Base-by-base conservation (phyloP, 139 green algal genomes). In the Chlamydomonas sp. region DNA sequence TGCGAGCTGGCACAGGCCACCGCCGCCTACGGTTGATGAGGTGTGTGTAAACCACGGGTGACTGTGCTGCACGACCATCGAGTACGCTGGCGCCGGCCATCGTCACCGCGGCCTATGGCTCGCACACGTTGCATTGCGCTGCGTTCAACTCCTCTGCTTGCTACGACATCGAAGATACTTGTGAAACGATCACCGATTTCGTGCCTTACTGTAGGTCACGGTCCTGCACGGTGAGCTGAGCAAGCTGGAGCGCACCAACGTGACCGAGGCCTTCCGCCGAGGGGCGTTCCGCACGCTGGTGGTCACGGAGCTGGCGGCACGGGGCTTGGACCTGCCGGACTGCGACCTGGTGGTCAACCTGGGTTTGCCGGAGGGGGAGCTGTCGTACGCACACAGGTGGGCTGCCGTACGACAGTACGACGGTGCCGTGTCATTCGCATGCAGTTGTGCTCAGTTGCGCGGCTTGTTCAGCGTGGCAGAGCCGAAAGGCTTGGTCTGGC, bases 251-350 rank as follows among this genome's bases (percentile, higher is more conserved):
- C 93, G 97, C 4, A 69, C 88, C 74, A 93, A 93, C 79, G 86
- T 91, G n/a, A 77, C 98, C 75, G 61, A 87, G 15, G 85, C 87
- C n/a, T 99, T 99, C 90, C 83, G 87, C 2, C 66, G 77, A 58
- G 96, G 97, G 20, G 79, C 92, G 59, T 91, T 96, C 63, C 88
- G 93, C 2, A 96, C 93, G 6, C 93, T 99, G 66, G n/a, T 98
- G 5, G 95, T 98, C 3, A 96, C 89, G 20, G 97, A 99, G 82
- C 92, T 99, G 74, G 97, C 92, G 8, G 97, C 98, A 3, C 87
- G 98, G 0, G 98, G 98, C 7, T 89, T 99, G 15, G 98, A 99
- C 89, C 76, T 99, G 57, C 90, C 91, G 0, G 94, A 98, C 9
- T 97, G 95, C 78, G 97, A 98, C 79, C 94, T 91, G 9, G 96